Percentiles rank a stretch among this genome's conserved stretches.
Conservation (phyloP, 2,329 filamentous ascomycete species). For the Sporothrix pseudoabietina region DNA sequence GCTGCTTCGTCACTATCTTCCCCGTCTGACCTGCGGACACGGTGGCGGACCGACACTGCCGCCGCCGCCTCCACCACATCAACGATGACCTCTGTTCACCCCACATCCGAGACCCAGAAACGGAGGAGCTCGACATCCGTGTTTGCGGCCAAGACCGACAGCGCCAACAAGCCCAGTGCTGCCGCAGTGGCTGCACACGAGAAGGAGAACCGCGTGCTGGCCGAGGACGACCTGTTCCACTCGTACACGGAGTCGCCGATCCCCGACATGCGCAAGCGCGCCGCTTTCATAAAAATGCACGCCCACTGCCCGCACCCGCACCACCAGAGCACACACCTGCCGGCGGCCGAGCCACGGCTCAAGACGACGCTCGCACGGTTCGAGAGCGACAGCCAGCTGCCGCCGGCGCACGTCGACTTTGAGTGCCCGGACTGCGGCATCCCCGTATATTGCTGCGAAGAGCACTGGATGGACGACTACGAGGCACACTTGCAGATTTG, state of each 20-base stretch:
- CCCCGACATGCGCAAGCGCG: conserved; percentile 81
- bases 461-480: conserved; percentile 95
- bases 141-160: conserved; percentile 27
- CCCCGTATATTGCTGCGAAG: conserved; percentile 89
- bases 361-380: conserved; percentile 38
- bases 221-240: conserved; percentile 86
- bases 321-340: conserved; percentile 72
- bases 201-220: conserved; percentile 48
- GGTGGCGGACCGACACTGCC: background rate
- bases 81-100: background rate
- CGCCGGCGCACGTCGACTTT: conserved; percentile 83
- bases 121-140: conserved; percentile 29
- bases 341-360: conserved; percentile 27
- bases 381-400: conserved; percentile 50
- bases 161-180: background rate
- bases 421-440: conserved; percentile 97
- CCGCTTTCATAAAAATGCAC: conserved; percentile 88
- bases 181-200: conserved; percentile 34
- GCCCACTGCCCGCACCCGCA: conserved; percentile 90
- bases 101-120: conserved; percentile 12
- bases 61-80: background rate
- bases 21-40: background rate
- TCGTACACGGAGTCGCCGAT: conserved; percentile 87
- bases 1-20: background rate
- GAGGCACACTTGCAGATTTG: conserved; percentile 91